These are phyloP conservation scores for Triangularia setosa DNA, from an alignment of 2,329 filamentous ascomycete genomes.

Conservation along the genomic window DNA sequence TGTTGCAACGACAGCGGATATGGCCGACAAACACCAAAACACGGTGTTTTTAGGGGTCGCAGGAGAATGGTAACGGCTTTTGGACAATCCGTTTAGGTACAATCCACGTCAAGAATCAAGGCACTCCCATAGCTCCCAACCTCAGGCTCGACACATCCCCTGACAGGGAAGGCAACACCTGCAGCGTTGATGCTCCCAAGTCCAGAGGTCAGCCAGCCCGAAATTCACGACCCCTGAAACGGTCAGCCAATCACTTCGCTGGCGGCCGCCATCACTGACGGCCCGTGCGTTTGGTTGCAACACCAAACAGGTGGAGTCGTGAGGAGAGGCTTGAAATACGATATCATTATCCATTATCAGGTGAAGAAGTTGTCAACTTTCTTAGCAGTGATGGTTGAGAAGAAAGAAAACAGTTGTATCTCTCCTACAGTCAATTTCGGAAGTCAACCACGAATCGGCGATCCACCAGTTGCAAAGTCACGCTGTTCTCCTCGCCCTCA, in stretches of 20 bases:
- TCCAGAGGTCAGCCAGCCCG: slow-evolving; percentile 5
- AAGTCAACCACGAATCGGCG: slow-evolving; percentile 75
- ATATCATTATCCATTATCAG: neutral
- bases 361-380: neutral
- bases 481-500: slow-evolving; percentile 72
- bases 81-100: neutral
- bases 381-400: neutral
- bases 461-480: slow-evolving; percentile 71
- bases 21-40: neutral
- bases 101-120: neutral
- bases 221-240: slow-evolving; percentile 22
- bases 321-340: neutral
- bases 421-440: slow-evolving; percentile 18
- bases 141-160: neutral
- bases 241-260: slow-evolving; percentile 11
- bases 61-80: neutral
- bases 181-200: slow-evolving; percentile 11
- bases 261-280: neutral
- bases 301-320: neutral
- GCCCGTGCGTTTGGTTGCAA: slow-evolving; percentile 10
- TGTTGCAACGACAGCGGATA: neutral
- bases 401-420: neutral
- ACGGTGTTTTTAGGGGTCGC: neutral
- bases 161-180: slow-evolving; percentile 5
- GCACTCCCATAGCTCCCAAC: neutral